phyloP scores from a whole-genome alignment of 73 alveolate species.

The Paramecium sexaurelia region DNA sequence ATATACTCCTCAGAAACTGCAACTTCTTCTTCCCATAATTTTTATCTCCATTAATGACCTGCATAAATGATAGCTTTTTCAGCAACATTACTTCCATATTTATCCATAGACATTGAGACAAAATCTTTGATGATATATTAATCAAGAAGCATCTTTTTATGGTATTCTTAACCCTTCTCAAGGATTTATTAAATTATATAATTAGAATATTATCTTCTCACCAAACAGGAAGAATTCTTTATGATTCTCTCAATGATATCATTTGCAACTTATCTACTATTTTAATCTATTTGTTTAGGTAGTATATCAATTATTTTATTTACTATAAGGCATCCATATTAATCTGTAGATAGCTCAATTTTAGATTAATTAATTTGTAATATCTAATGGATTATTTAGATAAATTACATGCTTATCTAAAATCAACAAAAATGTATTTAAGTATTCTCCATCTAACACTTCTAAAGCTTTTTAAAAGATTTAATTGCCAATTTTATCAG shows the following conservation, averaged over 20 bases:
- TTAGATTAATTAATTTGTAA: not conserved
- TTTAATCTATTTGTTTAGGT: not conserved
- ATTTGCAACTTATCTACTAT: not conserved
- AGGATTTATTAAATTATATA: constrained; percentile 38
- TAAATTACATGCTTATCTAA: not conserved
- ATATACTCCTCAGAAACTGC: constrained; percentile 29
- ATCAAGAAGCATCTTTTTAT: constrained; percentile 13
- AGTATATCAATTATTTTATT: constrained; percentile 56
- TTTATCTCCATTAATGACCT: constrained; percentile 41
- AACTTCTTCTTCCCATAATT: constrained; percentile 42
- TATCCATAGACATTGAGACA: constrained; percentile 56
- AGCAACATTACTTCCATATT: constrained; percentile 69
- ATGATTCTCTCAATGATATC: constrained; percentile 46
- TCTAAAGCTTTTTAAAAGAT: not conserved
- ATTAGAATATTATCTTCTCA: constrained; percentile 60
- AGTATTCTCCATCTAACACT: not conserved
- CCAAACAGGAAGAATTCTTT: constrained; percentile 42
- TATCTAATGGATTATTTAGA: not conserved
- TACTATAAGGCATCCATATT: constrained; percentile 61
- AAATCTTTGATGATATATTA: constrained; percentile 27
- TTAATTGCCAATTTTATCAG: not conserved
- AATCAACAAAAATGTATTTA: not conserved
- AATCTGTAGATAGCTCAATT: constrained; percentile 57
- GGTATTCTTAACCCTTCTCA: constrained; percentile 58
- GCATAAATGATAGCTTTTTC: constrained; percentile 60